Percentiles rank a stretch among this genome's conserved stretches.
Evolutionary conservation across 1,284 basidiomycete species (phyloP).

Genomic region (Hortiboletus rubellus): DNA sequence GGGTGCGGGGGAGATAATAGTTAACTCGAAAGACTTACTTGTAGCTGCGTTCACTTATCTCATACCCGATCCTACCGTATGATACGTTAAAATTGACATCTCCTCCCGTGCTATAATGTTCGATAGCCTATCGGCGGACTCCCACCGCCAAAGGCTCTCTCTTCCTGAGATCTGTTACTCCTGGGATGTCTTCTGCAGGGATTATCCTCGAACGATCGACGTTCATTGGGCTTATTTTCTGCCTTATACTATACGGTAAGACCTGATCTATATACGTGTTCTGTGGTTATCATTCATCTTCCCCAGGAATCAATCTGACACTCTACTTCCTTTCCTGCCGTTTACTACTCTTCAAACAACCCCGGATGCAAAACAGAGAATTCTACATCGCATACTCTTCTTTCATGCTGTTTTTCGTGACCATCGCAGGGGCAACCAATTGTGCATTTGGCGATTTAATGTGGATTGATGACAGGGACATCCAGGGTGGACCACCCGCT

Average conservation of each 20-base stretch:
- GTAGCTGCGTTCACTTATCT: too few relatives aligned
- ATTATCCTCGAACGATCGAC: constrained; percentile 3
- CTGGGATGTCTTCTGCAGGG: neutral
- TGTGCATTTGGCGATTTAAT: neutral
- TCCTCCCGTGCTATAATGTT: too few relatives aligned
- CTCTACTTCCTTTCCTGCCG: constrained; percentile 4
- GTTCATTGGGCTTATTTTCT: constrained; percentile 3
- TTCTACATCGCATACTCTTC: constrained; percentile 6
- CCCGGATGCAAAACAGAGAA: neutral
- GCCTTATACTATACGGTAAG: constrained; percentile 1
- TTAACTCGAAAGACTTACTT: too few relatives aligned
- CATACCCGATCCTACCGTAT: too few relatives aligned
- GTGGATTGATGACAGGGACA: constrained; percentile 2
- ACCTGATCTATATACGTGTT: too few relatives aligned
- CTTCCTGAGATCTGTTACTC: too few relatives aligned
- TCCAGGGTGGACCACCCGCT: constrained; percentile 1
- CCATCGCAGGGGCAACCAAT: constrained; percentile 3
- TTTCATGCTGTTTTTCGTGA: neutral
- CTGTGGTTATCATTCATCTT: neutral
- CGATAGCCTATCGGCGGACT: too few relatives aligned
- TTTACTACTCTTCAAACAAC: neutral
- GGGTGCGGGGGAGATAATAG: too few relatives aligned
- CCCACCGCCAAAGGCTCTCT: too few relatives aligned
- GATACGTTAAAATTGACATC: too few relatives aligned
- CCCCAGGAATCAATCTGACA: neutral